phyloP scores from a whole-genome alignment of 2,329 filamentous ascomycete species.

The Ophiobolus disseminans region DNA sequence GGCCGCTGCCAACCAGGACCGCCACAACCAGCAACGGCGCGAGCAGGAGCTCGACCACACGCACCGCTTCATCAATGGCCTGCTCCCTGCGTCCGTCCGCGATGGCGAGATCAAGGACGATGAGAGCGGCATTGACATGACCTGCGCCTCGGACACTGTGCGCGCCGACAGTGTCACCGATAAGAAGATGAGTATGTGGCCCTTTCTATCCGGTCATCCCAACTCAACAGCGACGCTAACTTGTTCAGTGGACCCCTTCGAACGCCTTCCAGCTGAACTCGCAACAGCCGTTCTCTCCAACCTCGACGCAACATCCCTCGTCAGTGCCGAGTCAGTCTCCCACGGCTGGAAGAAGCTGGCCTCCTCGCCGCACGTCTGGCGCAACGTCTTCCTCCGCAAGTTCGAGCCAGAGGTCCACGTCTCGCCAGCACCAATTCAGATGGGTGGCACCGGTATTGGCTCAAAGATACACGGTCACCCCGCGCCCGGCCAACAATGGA shows the following conservation, averaged over 20 bases:
- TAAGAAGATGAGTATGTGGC: slow-evolving; percentile 43
- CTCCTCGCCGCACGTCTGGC: slow-evolving; percentile 67
- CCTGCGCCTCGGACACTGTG: slow-evolving; percentile 42
- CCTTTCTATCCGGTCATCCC: too few relatives aligned
- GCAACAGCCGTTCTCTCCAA: slow-evolving; percentile 65
- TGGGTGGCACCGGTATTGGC: slow-evolving; percentile 62
- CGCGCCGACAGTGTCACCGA: slow-evolving; percentile 42
- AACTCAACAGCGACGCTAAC: slow-evolving; percentile 9
- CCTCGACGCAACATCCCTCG: slow-evolving; percentile 64
- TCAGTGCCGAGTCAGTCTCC: slow-evolving; percentile 64
- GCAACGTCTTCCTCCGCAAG: slow-evolving; percentile 64
- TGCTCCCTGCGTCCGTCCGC: slow-evolving; percentile 13
- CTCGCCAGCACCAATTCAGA: slow-evolving; percentile 55
- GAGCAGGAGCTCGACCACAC: slow-evolving; percentile 42
- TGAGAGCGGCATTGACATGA: slow-evolving; percentile 49
- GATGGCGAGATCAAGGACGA: slow-evolving; percentile 45
- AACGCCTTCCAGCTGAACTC: slow-evolving; percentile 65
- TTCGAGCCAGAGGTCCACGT: slow-evolving; percentile 58
- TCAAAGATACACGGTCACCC: slow-evolving; percentile 58
- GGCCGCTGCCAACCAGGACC: slow-evolving; percentile 45
- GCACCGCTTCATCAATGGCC: slow-evolving; percentile 39
- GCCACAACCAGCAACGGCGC: slow-evolving; percentile 34
- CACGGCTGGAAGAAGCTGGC: slow-evolving; percentile 63
- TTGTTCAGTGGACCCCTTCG: slow-evolving; percentile 58
- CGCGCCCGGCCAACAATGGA: slow-evolving; percentile 73